Evolutionary conservation across 192 early-diverging fungal species (phyloP), one percentile per base, ranked within the genome.

Genomic region (Chytriomyces sp.): DNA sequence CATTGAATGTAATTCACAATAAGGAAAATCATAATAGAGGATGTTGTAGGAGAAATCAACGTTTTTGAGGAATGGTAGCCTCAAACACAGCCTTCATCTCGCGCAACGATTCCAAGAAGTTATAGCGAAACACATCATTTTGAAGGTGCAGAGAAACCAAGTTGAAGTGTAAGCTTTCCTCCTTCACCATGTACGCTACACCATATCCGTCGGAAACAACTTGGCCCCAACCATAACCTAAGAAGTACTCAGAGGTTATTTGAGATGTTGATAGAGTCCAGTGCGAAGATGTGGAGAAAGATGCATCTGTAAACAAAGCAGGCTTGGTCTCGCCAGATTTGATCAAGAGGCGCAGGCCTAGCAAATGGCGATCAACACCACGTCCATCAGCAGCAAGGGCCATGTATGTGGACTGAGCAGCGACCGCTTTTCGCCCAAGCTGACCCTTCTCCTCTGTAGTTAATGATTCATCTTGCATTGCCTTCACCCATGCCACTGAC

Each of bases 261-360:
- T 98, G 95, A 39, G 92, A 94, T 3, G 95, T 96, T 19, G 93
- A 93, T 52, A 98, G 79, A 76, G 85, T 86, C 96, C 96, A 98
- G 78, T 95, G 94, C 53, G 79, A 86, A 7, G 93, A 89, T 58
- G 86, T 82, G 49, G 85, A 77, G 72, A 89, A 96, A 5, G 92
- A 85, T 6, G 93, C 91, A 75, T 98, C 96, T 3, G 84, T 83
- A 73, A 98, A 99, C 34, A 99, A 81, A 19, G 75, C 81, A 3
- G 97, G 97, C 82, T 90, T 91, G 22, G 77, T 44, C 80, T 98
- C 96, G 62, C 84, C 81, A 3, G 86, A 81, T 55, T 84, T 83
- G 52, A 99, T 77, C 17, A 81, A 74, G 78, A 96, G 87, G 59
- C 91, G 88, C 64, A 99, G 86, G 39, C 66, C 66, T 65, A 99